Conservation (phyloP, 1,139 yeast species). For the Meyerozyma sp. region DNA sequence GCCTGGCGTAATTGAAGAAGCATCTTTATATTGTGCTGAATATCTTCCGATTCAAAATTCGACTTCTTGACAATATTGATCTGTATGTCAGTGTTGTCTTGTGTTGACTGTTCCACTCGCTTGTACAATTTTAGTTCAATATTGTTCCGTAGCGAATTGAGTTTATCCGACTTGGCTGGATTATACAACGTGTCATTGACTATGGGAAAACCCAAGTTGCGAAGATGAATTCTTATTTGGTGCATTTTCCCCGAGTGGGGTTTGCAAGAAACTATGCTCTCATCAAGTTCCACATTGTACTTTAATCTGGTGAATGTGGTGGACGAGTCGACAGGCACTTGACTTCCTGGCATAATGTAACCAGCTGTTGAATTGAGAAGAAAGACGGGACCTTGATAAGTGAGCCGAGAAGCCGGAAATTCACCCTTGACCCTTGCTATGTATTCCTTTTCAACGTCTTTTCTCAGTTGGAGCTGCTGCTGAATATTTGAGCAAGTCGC, state of each 20-base stretch:
- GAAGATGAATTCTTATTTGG: slow-evolving; percentile 70
- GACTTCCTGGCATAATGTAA: slow-evolving; percentile 25
- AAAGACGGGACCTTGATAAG: slow-evolving; percentile 32
- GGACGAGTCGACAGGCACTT: slow-evolving; percentile 25
- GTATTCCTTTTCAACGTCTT: slow-evolving; percentile 43
- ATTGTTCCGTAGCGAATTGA: slow-evolving; percentile 16
- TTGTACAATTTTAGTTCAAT: slow-evolving; percentile 26
- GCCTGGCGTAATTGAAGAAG: slow-evolving; percentile 7
- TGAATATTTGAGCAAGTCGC: slow-evolving; percentile 41
- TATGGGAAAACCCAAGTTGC: slow-evolving; percentile 64
- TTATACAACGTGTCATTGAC: slow-evolving; percentile 61
- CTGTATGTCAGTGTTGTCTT: slow-evolving; percentile 4
- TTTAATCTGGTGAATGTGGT: slow-evolving; percentile 26
- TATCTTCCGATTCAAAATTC: slow-evolving; percentile 10
- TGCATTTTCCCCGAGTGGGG: slow-evolving; percentile 77
- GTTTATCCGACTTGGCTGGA: slow-evolving; percentile 9
- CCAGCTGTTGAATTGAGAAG: slow-evolving; percentile 31
- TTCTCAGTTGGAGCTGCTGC: slow-evolving; percentile 29
- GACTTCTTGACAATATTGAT: slow-evolving; percentile 15
- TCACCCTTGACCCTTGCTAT: slow-evolving; percentile 55
- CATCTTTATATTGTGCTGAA: slow-evolving; percentile 4
- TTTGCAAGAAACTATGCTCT: slow-evolving; percentile 56
- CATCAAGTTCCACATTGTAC: slow-evolving; percentile 24
- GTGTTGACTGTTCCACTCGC: slow-evolving; percentile 7
- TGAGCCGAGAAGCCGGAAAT: slow-evolving; percentile 36